Evolutionary conservation across 148 eudicot species (phyloP).

Genomic region (Rhododendron griersonianum): DNA sequence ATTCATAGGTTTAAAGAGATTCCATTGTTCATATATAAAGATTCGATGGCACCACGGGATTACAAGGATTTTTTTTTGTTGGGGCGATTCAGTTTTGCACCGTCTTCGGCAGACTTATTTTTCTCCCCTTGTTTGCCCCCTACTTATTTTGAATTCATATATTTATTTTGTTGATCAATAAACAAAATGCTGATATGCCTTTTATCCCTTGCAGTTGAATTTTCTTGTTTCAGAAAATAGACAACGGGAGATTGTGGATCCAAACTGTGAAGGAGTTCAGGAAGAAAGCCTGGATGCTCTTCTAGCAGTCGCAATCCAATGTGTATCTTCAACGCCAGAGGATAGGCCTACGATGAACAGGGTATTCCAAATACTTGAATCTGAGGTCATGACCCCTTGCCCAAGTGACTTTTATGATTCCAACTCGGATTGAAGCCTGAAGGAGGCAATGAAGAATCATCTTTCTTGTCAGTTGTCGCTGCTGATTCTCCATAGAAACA

Average conservation of each 20-base stretch:
- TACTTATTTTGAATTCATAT: background rate
- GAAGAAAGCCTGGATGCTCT: slow-evolving; percentile 82
- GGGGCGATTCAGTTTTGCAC: background rate
- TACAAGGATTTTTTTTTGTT: background rate
- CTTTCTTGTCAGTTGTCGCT: background rate
- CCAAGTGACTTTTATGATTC: slow-evolving; percentile 97
- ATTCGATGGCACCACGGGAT: background rate
- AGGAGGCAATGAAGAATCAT: slow-evolving; percentile 10
- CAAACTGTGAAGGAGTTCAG: slow-evolving; percentile 72
- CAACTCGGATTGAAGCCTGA: slow-evolving; percentile 50
- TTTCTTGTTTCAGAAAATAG: slow-evolving; percentile 68
- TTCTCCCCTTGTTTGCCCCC: background rate
- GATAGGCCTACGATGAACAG: slow-evolving; percentile 98
- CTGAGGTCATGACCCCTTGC: slow-evolving; percentile 97
- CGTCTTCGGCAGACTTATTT: background rate
- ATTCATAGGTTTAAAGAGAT: background rate
- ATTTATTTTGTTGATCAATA: background rate
- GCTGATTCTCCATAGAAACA: background rate
- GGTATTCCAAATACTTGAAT: slow-evolving; percentile 86
- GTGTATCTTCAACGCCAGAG: slow-evolving; percentile 85
- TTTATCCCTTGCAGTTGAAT: slow-evolving; percentile 55
- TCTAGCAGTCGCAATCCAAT: slow-evolving; percentile 71
- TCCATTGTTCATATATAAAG: background rate
- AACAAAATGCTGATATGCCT: background rate
- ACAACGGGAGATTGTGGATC: slow-evolving; percentile 80